phyloP scores from a whole-genome alignment of 2,329 filamentous ascomycete species.

The Zymoseptoria crescenta region DNA sequence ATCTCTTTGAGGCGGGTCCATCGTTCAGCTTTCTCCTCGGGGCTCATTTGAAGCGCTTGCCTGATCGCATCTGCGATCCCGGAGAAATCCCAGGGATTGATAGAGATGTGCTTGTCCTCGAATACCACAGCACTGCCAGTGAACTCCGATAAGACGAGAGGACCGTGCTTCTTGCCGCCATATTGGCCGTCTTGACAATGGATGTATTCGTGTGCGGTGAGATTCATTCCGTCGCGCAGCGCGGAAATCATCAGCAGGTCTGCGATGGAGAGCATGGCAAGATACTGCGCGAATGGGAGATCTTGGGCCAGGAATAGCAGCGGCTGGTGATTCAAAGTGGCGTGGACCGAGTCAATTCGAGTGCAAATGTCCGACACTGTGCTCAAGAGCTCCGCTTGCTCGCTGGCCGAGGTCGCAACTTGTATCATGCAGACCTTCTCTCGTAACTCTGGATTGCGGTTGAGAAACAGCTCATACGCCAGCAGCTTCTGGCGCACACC shows the following conservation, averaged over 20 bases:
- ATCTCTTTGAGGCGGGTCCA: conserved; percentile 68
- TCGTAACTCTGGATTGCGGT: conserved; percentile 84
- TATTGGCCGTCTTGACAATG: conserved; percentile 81
- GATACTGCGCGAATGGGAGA: conserved; percentile 83
- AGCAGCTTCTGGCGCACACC: conserved; percentile 90
- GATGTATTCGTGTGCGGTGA: conserved; percentile 90
- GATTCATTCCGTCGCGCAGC: conserved; percentile 93
- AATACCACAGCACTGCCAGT: conserved; percentile 87
- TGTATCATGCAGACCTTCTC: conserved; percentile 86
- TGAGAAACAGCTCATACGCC: conserved; percentile 86
- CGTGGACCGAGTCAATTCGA: conserved; percentile 84
- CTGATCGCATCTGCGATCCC: conserved; percentile 76
- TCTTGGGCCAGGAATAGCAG: conserved; percentile 93
- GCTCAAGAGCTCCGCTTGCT: conserved; percentile 79
- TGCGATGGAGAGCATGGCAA: conserved; percentile 82
- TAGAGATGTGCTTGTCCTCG: conserved; percentile 66
- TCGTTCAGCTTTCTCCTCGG: conserved; percentile 63
- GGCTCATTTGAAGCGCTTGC: conserved; percentile 69
- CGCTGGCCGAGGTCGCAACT: conserved; percentile 82
- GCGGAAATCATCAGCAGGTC: conserved; percentile 92
- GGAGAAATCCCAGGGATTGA: conserved; percentile 92
- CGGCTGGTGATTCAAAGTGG: conserved; percentile 84
- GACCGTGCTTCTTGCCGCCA: conserved; percentile 69
- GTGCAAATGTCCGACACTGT: conserved; percentile 91
- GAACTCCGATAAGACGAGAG: conserved; percentile 88